Evolutionary conservation across 78 protist species (phyloP), one percentile per base, ranked within the genome.

Genomic region (Chrysochromulina parva): DNA sequence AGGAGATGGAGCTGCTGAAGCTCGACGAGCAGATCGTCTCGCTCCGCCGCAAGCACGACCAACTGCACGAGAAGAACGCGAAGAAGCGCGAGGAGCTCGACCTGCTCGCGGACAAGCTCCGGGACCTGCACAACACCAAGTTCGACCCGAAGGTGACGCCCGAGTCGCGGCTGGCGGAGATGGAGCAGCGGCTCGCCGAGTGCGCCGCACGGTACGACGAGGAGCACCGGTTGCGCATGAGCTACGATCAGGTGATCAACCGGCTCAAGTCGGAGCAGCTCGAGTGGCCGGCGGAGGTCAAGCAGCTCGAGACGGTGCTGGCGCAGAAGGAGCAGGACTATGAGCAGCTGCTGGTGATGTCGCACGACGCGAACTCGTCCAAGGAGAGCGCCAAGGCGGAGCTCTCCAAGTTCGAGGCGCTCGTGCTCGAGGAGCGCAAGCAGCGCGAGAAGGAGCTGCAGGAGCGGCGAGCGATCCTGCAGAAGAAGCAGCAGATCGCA

Each of bases 191-290:
- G 1, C 93, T 96, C 3, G 96, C 92, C 50, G 90, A 86, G 73
- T 6, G 90, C 14, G 90, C 93, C 10, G 94, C 92, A 22, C 85
- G 91, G 81, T 91, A 88, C 88, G 94, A 94, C 88, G 96, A 95
- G 55, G 96, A 95, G 2, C 74, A 69, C 24, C 3, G 89, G 71
- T 74, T 84, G 16, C 59, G 85, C 10, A 58, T 82, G 73, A 95
- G 95, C 6, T 95, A 94, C 89, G 90, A 93, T 58, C 91, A 91
- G 90, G 93, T 95, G 52, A 22, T 88, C 16, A n/a, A 90, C 53
- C 80, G 95, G 62, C 94, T 95, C 20, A 55, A 93, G 80, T 86
- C 90, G n/a, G 96, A 95, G 89, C 92, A 93, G 24, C 14, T 94
- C 17, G 58, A 28, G 11, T 95, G 69, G 60, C 92, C 91, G 65